These are phyloP conservation scores for Cymbopogon citratus DNA, from an alignment of 176 grass and related monocot species.

Conservation along the genomic window DNA sequence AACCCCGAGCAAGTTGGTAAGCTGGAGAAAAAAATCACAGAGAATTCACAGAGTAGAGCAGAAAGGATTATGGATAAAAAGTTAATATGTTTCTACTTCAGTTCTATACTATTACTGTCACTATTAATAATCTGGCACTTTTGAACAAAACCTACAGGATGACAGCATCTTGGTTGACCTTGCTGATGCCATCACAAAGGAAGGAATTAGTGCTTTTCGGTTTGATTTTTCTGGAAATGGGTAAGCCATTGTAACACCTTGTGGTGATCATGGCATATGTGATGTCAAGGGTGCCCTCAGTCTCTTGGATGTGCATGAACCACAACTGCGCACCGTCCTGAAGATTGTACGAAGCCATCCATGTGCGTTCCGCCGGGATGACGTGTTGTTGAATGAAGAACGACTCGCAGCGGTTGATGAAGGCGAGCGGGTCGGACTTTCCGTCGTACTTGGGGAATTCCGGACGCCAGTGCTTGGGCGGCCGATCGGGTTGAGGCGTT, in stretches of 20 bases:
- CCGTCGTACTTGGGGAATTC: no score
- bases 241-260: conserved; percentile 33
- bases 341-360: no score
- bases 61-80: background rate
- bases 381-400: no score
- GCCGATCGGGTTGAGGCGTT: no score
- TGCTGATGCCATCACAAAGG: conserved; percentile 41
- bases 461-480: no score
- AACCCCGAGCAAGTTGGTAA: background rate
- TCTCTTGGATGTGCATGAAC: no score
- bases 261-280: background rate
- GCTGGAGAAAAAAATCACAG: background rate
- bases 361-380: no score
- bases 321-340: no score
- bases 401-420: no score
- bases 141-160: conserved; percentile 46
- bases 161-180: conserved; percentile 74
- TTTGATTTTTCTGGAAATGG: conserved; percentile 99
- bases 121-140: background rate
- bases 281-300: no score
- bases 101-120: background rate
- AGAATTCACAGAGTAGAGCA: background rate
- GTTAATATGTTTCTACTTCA: background rate
- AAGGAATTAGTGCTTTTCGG: conserved; percentile 53
- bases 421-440: no score